These are phyloP conservation scores for Podochytrium sp. DNA, from an alignment of 192 early-diverging fungal genomes.

Conservation along the genomic window DNA sequence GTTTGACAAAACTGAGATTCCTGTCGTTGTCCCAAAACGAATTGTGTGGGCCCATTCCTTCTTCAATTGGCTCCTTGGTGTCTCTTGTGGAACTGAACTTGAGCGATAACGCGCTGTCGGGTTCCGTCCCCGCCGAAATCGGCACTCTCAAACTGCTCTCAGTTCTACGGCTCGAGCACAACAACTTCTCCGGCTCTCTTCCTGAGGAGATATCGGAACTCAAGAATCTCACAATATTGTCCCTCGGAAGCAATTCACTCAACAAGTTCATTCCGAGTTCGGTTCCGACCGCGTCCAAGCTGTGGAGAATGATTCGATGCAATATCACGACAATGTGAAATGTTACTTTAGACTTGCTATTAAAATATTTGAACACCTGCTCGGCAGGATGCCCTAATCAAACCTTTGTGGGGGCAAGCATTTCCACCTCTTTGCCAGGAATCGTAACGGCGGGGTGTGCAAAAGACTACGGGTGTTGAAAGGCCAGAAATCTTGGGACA, in stretches of 20 bases:
- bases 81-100: neutral
- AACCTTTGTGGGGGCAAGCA: too few species aligned
- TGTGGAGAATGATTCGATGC: neutral
- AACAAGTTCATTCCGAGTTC: neutral
- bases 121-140: neutral
- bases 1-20: neutral
- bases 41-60: neutral
- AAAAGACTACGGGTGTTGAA: too few species aligned
- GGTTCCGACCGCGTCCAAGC: neutral
- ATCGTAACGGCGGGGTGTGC: too few species aligned
- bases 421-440: too few species aligned
- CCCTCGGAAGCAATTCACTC: neutral
- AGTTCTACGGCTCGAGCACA: neutral
- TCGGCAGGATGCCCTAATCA: too few species aligned
- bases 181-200: slow-evolving; percentile 1
- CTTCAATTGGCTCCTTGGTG: neutral
- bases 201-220: neutral
- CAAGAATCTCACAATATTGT: neutral
- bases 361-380: too few species aligned
- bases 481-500: too few species aligned
- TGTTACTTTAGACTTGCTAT: too few species aligned
- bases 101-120: neutral
- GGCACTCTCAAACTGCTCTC: neutral
- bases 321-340: neutral
- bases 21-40: neutral